Evolutionary conservation across 768 basidiomycete species (phyloP), one percentile per base, ranked within the genome.

Genomic region (Suillus sp.): DNA sequence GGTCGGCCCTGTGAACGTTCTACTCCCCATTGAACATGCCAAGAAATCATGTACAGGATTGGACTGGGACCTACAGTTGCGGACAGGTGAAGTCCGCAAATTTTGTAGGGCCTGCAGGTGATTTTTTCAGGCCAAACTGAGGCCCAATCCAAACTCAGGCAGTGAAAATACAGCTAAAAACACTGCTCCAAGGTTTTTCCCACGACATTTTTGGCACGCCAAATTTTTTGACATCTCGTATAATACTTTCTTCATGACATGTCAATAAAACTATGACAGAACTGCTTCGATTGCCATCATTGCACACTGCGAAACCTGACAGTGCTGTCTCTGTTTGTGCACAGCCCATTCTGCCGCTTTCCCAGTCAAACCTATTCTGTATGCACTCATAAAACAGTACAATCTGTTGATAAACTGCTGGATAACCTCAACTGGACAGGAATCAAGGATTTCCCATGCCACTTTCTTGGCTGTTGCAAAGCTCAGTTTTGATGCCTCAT

Each of bases 311-410:
- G 40, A 40, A 7, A 40, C 40, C 14, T 40, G 40, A 18, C 73
- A 64, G 14, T 81, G 80, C 14, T 68, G 66, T 57, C 71, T 74
- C 64, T 80, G 78, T 65, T 76, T 75, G n/a, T 61, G 51, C 1
- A 79, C 77, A 14, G 78, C 77, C 77, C 78, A 81, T 43, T 67
- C 76, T 16, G 78, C 79, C 37, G 77, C 78, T 35, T 71, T 70
- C 13, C 78, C 77, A 14, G 68, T 78, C 35, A 81, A 65, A 1
- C 79, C 78, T 16, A 62, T 40, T 11, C 69, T 65, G 54, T 80
- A 81, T 10, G 78, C 74, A 62, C 67, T 70, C 71, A 78, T 73
- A 62, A 78, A 81, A 3, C 71, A 50, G 71, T 72, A 78, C 1
- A 78, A 71, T 0, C 71, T 64, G 55, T 79, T 78, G 55, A 80